Evolutionary conservation across 2,329 filamentous ascomycete species (phyloP), one percentile per base, ranked within the genome.

Genomic region (Coniochaeta ligniaria): DNA sequence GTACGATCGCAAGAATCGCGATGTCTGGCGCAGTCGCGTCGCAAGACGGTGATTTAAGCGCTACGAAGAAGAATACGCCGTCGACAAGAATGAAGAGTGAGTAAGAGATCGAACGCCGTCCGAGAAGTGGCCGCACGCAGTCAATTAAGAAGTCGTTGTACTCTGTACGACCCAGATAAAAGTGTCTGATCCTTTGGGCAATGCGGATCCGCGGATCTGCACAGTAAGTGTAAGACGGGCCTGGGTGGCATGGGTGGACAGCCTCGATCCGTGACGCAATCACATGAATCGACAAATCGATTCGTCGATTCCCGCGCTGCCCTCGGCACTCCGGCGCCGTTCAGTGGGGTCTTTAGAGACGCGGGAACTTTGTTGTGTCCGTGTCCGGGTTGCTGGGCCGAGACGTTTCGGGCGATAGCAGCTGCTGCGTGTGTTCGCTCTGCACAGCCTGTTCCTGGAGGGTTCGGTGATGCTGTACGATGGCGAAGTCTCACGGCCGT

Each of bases 231-330:
- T n/a, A 26, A 24, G 20, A 26, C 43, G 20, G 43, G 26, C n/a
- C n/a, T n/a, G n/a, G n/a, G n/a, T n/a, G 47, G 2, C 20, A 7
- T 24, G 6, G 22, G 12, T 36, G 22, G 47, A 28, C 47, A 22
- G 47, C 47, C 47, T 52, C 47, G 47, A 52, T 52, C 16, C 47
- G 47, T 52, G 47, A 52, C 47, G 47, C 47, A 52, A 52, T 52
- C 47, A 52, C 47, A 52, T 52, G 47, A 52, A 6, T 8, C 47
- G 22, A 47, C 43, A 24, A 20, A 5, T 47, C 20, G 43, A 47
- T 47, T 24, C 43, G 20, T 47, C 43, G 43, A 47, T 47, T 22
- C 24, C 26, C 47, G 26, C 47, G 28, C 24, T 24, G 47, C 9
- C 17, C 47, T 31, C 24, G 47, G 47, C 47, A 52, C 31, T 31